Conservation (phyloP, 108 stramenopile genomes). For the Cyclotella choctawhatcheeana region DNA sequence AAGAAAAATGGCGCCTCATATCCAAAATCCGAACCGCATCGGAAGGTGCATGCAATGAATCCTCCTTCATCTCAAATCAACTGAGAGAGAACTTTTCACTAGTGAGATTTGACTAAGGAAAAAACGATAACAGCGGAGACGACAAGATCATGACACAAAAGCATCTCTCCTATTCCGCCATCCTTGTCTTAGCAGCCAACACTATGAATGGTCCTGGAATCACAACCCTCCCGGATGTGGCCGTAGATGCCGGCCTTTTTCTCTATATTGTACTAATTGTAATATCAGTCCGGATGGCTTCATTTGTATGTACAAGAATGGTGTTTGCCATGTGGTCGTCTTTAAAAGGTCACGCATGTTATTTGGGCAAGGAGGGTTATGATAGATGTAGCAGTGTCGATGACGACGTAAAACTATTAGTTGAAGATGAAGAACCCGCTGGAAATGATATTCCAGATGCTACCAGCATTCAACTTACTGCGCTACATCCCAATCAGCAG, state of each 20-base stretch:
- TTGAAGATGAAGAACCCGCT: constrained; percentile 12
- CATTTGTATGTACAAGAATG: constrained; percentile 38
- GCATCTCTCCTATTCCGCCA: constrained; percentile 41
- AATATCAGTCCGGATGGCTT: constrained; percentile 30
- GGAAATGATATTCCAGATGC: constrained; percentile 15
- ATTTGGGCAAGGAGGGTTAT: neutral
- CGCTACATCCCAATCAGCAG: constrained; percentile 9
- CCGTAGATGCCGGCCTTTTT: constrained; percentile 29
- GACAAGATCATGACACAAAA: constrained; percentile 17
- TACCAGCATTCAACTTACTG: constrained; percentile 14
- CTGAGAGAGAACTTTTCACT: too few relatives aligned
- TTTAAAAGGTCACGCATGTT: constrained; percentile 2
- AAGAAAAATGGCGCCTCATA: too few relatives aligned
- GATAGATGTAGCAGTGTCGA: constrained; percentile 1
- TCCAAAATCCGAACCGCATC: too few relatives aligned
- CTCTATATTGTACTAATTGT: constrained; percentile 34
- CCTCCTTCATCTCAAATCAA: too few relatives aligned
- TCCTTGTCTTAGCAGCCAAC: constrained; percentile 44
- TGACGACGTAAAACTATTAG: neutral
- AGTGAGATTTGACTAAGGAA: too few relatives aligned
- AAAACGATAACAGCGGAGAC: neutral
- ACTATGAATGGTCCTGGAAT: constrained; percentile 51
- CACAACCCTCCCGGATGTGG: constrained; percentile 44
- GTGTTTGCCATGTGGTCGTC: constrained; percentile 48
- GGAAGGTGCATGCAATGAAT: too few relatives aligned